phyloP scores from a whole-genome alignment of 2,329 filamentous ascomycete species.

The Lasiodiplodia sp. region DNA sequence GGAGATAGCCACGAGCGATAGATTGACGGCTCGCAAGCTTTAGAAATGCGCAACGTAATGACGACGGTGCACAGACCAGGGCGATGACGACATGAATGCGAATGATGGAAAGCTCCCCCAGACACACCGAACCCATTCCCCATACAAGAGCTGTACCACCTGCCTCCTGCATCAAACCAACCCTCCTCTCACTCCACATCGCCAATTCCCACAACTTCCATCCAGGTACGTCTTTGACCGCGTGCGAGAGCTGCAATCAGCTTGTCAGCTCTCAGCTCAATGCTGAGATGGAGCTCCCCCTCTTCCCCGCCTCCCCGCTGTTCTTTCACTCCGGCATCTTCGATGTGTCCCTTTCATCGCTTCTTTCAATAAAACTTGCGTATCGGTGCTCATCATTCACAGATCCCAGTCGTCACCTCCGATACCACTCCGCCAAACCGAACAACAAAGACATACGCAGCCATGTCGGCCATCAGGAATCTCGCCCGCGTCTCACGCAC shows the following conservation, averaged over 20 bases:
- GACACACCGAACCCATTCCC: constrained; percentile 16
- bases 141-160: constrained; percentile 18
- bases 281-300: constrained; percentile 1
- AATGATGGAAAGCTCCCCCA: constrained; percentile 15
- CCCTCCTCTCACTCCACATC: constrained; percentile 1
- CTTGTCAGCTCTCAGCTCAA: not conserved
- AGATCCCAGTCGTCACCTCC: constrained; percentile 33
- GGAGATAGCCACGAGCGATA: not conserved
- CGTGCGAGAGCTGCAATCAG: not conserved
- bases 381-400: constrained; percentile 31
- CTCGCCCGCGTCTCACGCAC: constrained; percentile 41
- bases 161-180: not conserved
- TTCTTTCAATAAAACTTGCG: constrained; percentile 10
- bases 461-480: constrained; percentile 44
- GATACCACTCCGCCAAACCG: constrained; percentile 38
- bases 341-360: not conserved
- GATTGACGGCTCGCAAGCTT: constrained; percentile 7
- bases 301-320: not conserved
- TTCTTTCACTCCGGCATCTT: not conserved
- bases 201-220: not conserved
- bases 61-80: constrained; percentile 4
- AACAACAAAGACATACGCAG: constrained; percentile 7
- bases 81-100: constrained; percentile 24
- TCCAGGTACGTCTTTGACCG: constrained; percentile 1
- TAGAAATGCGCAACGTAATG: constrained; percentile 23